Percentiles rank a stretch among this genome's conserved stretches.
phyloP scores from a whole-genome alignment of 768 basidiomycete genomes.

The Lentinula edodes region DNA sequence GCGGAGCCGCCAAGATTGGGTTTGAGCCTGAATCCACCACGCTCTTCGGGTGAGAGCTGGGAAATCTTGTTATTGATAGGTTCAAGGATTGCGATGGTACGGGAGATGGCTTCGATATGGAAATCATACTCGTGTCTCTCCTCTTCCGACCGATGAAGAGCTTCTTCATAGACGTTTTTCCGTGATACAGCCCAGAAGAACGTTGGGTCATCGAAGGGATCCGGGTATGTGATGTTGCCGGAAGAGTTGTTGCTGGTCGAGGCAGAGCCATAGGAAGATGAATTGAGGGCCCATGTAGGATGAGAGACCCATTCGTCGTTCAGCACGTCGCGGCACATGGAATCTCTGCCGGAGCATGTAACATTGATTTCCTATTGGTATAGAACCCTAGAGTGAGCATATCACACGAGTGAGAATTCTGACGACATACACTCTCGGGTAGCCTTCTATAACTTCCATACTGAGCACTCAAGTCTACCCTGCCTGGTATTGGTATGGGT shows the following conservation, averaged over 20 bases:
- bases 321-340: conserved; percentile 92
- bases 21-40: conserved; percentile 77
- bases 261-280: conserved; percentile 1
- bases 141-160: conserved; percentile 92
- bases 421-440: conserved; percentile 61
- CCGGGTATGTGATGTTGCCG: conserved; percentile 1
- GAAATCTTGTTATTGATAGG: conserved; percentile 86
- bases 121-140: conserved; percentile 99
- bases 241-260: not conserved
- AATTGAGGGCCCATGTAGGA: conserved; percentile 69
- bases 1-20: conserved; percentile 81
- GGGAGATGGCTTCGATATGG: conserved; percentile 91
- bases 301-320: conserved; percentile 99
- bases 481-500: conserved; percentile 41
- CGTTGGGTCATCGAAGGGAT: conserved; percentile 67
- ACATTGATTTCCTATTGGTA: conserved; percentile 74
- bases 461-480: conserved; percentile 62
- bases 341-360: conserved; percentile 90
- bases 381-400: not conserved
- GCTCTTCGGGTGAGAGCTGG: conserved; percentile 73
- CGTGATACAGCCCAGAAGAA: conserved; percentile 78
- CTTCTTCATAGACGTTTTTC: conserved; percentile 97
- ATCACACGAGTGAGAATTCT: not conserved
- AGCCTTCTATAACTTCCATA: conserved; percentile 90
- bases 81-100: conserved; percentile 87